Base-by-base conservation (phyloP, 257 asterid genomes). In the Nicotiana obtusifolia region DNA sequence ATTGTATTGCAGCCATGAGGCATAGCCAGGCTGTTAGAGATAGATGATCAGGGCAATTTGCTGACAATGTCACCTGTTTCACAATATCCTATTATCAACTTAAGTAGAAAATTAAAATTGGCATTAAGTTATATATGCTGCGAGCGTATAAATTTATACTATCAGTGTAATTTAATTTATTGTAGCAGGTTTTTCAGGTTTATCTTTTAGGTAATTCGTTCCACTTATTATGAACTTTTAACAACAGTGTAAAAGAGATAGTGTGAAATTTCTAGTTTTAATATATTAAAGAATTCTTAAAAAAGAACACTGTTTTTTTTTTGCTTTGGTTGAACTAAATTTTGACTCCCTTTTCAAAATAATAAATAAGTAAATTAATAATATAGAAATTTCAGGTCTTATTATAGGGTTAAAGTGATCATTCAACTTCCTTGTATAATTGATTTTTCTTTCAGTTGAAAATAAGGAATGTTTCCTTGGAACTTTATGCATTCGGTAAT, bases 21-120 rank as follows among this genome's bases (percentile, higher is more conserved):
- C 91, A 88, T 83, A 85, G 71, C 90, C 88, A 87, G 37, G 90
- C 86, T 33, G 91, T 85, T 19, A 87, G 61, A 20, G 85, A 86
- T 76, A 82, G 80, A 76, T 86, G 91, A 73, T 88, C 90, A 19
- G 88, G 90, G 60, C 86, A 85, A 77, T 78, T 10, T 56, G 69
- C 77, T 10, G 86, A 80, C 19, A 83, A 75, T 0, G 88, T 83
- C 5, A 85, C 89, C 90, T 88, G 56, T 75, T 3, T n/a, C 22
- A 73, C 41, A 17, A 73, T 73, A 14, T 30, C 16, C 1, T 14
- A 49, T 60, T 60, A 60, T 15, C 5, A 20, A 9, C 65, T 41
- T 41, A 41, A 41, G 2, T 41, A 41, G 11, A 41, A 41, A 41
- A 41, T 41, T 41, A 41, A 41, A 9, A 3, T 41, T 1, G 11